Base-by-base conservation (phyloP, 73 alveolate species). In the Symbiodinium pilosum region DNA sequence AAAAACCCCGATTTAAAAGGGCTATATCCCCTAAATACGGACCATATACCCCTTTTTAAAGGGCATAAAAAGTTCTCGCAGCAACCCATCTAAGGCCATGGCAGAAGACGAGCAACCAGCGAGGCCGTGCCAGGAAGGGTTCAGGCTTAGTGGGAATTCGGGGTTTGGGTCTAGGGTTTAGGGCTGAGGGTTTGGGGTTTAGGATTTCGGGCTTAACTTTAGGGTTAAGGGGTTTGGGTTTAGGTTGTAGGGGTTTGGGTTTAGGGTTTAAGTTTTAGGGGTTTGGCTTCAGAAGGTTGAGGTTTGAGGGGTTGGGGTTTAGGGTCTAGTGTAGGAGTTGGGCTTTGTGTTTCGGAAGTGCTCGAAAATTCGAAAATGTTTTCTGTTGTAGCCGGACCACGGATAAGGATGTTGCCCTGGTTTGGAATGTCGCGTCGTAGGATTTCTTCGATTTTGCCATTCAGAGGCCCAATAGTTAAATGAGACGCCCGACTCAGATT, bases 101-200 rank as follows among this genome's bases (percentile, higher is more conserved):
- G 77, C 77, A 64, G 77, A 64, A 64, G 77, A 64, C 11, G 36
- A 64, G 77, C 77, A 64, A 28, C 77, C 77, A 28, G 77, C 77
- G 11, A 64, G 77, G 77, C 77, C 30, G 16, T 28, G 21, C 59
- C 21, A 47, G 6, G 59, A 47, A 47, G 14, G 21, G n/a, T n/a
- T n/a, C n/a, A n/a, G 59, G 59, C 59, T 6, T 6, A 9, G 6
- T 47, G 6, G 59, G 14, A 6, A 47, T 6, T 14, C 14, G 6
- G 59, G 14, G 59, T 47, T 47, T 9, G 59, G 38, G 16, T 64
- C 28, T 28, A 28, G 77, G 77, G 41, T 64, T 21, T 36, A 64
- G 77, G 77, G 77, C 32, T 64, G 0, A 64, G 32, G 77, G 77
- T 2, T 64, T 64, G 2, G 77, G 41, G 40, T 26, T 64, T 64